These are phyloP conservation scores for Orbilia javanica DNA, from an alignment of 2,329 filamentous ascomycete species.

Conservation along the genomic window DNA sequence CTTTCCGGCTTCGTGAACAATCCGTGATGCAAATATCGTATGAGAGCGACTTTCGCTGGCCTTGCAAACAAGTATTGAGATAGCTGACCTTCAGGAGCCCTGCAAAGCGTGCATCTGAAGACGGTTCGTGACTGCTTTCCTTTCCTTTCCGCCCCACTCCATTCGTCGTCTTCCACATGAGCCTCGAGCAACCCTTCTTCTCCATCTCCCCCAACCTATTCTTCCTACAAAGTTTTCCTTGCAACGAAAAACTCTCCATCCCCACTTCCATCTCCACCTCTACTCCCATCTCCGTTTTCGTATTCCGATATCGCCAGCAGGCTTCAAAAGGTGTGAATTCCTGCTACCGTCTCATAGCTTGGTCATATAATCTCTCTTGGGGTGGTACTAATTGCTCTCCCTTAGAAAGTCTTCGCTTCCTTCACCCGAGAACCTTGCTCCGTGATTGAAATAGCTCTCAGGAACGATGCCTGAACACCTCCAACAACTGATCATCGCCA, in stretches of 20 bases:
- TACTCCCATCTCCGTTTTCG: background rate
- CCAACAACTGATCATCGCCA: slow-evolving; percentile 38
- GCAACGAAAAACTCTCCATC: background rate
- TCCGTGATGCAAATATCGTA: background rate
- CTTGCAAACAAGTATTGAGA: background rate
- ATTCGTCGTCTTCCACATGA: background rate
- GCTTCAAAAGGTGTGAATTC: background rate
- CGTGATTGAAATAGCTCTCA: background rate
- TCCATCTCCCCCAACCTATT: background rate
- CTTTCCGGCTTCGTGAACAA: background rate
- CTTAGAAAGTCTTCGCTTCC: background rate
- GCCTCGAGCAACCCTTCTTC: background rate
- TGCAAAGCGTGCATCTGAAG: background rate
- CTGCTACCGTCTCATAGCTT: background rate
- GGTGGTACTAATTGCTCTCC: background rate
- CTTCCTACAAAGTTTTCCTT: background rate
- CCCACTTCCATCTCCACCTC: background rate
- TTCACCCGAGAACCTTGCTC: background rate
- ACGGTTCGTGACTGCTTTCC: background rate
- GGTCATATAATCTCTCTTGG: background rate
- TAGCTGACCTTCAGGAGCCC: background rate
- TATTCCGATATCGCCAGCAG: background rate
- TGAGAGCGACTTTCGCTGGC: background rate
- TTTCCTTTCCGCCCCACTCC: background rate
- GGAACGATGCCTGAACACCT: background rate